phyloP scores from a whole-genome alignment of 2,329 filamentous ascomycete genomes.

The Aspergillus flavus region DNA sequence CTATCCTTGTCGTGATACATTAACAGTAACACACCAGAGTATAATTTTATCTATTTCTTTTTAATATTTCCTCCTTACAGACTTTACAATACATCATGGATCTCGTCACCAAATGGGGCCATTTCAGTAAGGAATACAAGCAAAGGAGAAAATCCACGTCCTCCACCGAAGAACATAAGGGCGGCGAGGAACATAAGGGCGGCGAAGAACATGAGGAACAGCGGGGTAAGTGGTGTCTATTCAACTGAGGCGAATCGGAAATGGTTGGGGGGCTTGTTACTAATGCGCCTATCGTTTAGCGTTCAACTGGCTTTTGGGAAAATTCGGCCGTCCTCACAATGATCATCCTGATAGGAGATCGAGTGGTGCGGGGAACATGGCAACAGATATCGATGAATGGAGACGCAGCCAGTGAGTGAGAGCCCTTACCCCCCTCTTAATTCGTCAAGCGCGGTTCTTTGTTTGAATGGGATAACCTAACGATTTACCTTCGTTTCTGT shows the following conservation, averaged over 20 bases:
- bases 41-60: neutral
- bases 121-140: conserved; percentile 7
- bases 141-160: too few relatives aligned
- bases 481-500: neutral
- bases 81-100: conserved; percentile 11
- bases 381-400: conserved; percentile 52
- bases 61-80: too few relatives aligned
- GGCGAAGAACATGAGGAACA: conserved; percentile 4
- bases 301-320: conserved; percentile 60
- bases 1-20: neutral
- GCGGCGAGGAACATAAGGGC: neutral
- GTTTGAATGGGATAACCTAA: neutral
- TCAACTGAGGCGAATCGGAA: neutral
- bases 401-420: neutral
- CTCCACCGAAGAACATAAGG: too few relatives aligned
- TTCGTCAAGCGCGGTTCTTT: neutral
- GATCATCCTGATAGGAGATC: conserved; percentile 20
- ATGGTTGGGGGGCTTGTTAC: neutral
- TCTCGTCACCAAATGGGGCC: conserved; percentile 17
- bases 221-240: conserved; percentile 10
- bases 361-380: conserved; percentile 20
- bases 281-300: conserved; percentile 38
- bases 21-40: neutral
- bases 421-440: too few relatives aligned
- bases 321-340: conserved; percentile 16